phyloP scores from a whole-genome alignment of 495 filamentous ascomycete species.

The Podospora pseudopauciseta region DNA sequence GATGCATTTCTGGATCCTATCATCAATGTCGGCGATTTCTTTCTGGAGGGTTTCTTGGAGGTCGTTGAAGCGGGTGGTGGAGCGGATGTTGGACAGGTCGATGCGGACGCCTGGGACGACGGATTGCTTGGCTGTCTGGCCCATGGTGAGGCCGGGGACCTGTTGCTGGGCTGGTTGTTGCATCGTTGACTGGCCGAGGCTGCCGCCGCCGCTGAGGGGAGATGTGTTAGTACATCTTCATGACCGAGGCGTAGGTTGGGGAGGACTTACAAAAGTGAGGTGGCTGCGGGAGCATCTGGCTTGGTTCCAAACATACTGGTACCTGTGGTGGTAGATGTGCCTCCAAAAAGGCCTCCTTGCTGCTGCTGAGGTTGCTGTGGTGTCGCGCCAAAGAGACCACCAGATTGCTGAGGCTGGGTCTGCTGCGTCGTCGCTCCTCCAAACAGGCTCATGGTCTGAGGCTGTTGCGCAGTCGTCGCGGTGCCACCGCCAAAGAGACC shows the following conservation, averaged over 20 bases:
- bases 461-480: constrained; percentile 11
- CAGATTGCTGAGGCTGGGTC: constrained; percentile 13
- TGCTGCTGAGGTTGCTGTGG: constrained; percentile 16
- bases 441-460: constrained; percentile 15
- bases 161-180: constrained; percentile 42
- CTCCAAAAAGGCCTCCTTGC: constrained; percentile 31
- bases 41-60: constrained; percentile 78
- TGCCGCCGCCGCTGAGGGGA: constrained; percentile 14
- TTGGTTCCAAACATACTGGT: constrained; percentile 48
- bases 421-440: constrained; percentile 20
- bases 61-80: constrained; percentile 88
- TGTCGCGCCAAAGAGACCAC: constrained; percentile 18
- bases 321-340: constrained; percentile 28
- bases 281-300: constrained; percentile 25
- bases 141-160: constrained; percentile 40
- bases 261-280: constrained; percentile 51
- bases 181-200: constrained; percentile 25
- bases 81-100: constrained; percentile 67
- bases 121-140: constrained; percentile 50
- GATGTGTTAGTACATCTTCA: constrained; percentile 13
- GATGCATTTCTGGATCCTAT: constrained; percentile 67
- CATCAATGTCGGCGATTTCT: constrained; percentile 70
- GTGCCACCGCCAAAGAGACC: constrained; percentile 15
- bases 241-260: background rate
- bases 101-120: constrained; percentile 69